Base-by-base conservation (phyloP, 1,139 yeast species). In the Zygoascus sp. region DNA sequence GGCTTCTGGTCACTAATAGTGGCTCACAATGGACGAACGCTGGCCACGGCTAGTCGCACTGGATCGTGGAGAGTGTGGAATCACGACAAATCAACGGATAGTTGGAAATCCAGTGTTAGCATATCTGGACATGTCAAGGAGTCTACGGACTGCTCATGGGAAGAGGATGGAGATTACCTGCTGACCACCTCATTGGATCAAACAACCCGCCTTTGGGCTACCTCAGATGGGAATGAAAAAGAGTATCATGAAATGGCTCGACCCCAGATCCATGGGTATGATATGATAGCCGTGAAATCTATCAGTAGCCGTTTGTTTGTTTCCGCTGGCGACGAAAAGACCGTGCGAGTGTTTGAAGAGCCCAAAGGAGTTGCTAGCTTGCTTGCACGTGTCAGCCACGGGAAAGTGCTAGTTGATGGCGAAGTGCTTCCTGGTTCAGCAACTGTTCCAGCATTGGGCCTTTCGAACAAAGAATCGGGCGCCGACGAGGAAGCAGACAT, bases 191-290 rank as follows among this genome's bases (percentile, higher is more conserved):
- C 73, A 0, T 68, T 87, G 44, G 99, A 94, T 62, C 98, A 94
- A 67, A 92, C 98, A 0, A 87, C 98, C 0, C 74, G 98, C 60
- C 65, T 94, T 21, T 83, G 75, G 66, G 82, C 95, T 0, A 16
- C 28, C 5, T 11, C 32, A 3, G 10, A 28, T 13, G 78, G 77
- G 17, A 82, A 87, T 84, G 58, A 56, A 4, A 56, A 55, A 7
- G 62, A 68, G 6, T 46, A 45, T 28, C 85, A 83, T 62, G 99
- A 94, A 63, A 81, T 92, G 64, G 88, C 96, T 1, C 76, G 99
- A 57, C 98, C 98, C 0, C 99, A 94, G 63, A 92, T 94, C 54
- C 99, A 94, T 64, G 99, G 99, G 10, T 94, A 88, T 62, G 97
- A 94, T 63, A 89, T 94, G 97, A 76, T 87, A 39, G 81, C 95